Conservation (phyloP, 345 rosid species). For the Salix udensis region DNA sequence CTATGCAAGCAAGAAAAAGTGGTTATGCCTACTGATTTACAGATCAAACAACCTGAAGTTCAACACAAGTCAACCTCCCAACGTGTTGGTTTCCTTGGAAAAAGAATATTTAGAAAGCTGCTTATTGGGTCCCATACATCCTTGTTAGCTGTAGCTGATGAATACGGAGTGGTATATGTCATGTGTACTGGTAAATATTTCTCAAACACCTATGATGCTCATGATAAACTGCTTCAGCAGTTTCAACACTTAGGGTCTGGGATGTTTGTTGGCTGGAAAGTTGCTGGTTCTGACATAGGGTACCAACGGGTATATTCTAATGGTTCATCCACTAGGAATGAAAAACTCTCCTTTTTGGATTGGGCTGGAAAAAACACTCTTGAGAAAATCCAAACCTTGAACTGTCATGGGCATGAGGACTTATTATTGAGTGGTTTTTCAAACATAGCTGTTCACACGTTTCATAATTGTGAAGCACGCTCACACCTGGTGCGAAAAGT, state of each 20-base stretch:
- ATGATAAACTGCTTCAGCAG: conserved; percentile 43
- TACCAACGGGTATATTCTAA: conserved; percentile 37
- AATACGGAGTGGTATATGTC: conserved; percentile 61
- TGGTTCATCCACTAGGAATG: conserved; percentile 26
- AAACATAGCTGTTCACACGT: conserved; percentile 25
- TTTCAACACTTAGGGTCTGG: conserved; percentile 59
- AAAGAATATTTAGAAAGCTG: conserved; percentile 69
- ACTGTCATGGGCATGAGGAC: conserved; percentile 31
- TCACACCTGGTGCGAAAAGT: conserved; percentile 43
- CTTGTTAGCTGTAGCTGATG: conserved; percentile 76
- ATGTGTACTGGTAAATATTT: conserved; percentile 46
- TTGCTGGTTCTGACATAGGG: conserved; percentile 65
- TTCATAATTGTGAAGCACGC: conserved; percentile 33
- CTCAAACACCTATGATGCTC: conserved; percentile 33
- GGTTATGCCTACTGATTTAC: conserved; percentile 27
- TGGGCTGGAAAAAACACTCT: conserved; percentile 20
- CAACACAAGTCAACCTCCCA: conserved; percentile 25
- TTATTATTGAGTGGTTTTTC: conserved; percentile 49
- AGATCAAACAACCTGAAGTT: conserved; percentile 25
- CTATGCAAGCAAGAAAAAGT: conserved; percentile 30
- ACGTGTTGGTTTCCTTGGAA: conserved; percentile 22
- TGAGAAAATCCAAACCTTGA: conserved; percentile 27
- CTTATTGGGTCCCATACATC: conserved; percentile 64
- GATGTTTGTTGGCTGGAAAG: conserved; percentile 63
- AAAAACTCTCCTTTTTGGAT: conserved; percentile 7